Evolutionary conservation across 768 basidiomycete genomes (phyloP), one percentile per base, ranked within the genome.

Genomic region (Mycena floridula): DNA sequence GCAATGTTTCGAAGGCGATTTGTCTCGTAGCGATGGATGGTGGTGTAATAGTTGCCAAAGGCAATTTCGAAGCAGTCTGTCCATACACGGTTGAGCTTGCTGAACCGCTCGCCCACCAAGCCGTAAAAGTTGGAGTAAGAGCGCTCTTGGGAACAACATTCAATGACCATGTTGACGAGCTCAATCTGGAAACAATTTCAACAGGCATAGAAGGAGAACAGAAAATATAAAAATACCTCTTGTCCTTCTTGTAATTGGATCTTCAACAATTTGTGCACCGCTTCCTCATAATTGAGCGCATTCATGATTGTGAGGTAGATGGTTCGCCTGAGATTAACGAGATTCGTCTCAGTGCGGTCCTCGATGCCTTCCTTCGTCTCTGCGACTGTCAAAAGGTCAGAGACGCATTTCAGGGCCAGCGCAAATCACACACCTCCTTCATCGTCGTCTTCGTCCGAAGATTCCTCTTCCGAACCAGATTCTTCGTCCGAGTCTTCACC

Each of bases 241-340:
- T 96, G 82, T 1, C 95, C 96, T 58, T 94, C 92, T 43, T 80
- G 71, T 12, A 98, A 68, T 53, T 95, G 86, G 20, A 99, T 80
- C 63, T 95, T 97, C 59, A 98, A 78, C 23, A 99, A 66, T 60
- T 99, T 99, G 66, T 99, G 96, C 0, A 97, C 94, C 0, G 95
- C 95, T 81, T 99, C 96, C 63, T 99, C 96, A 60, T 92, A 96
- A 63, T 90, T 93, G 47, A 97, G 74, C 37, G 93, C 91, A 59
- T 97, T 97, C 95, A 98, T 98, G 71, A 98, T 95, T 0, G 96
- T 96, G 51, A 99, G 67, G 61, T 99, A 99, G 60, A 99, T 98
- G 20, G 81, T 77, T 56, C 93, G 80, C 40, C 96, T 84, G 40
- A 99, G 67, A 63, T 98, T 98, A 62, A 97, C 92, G 44, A 98